Base-by-base conservation (phyloP, 306 rosid genomes). In the Acacia melanoxylon region DNA sequence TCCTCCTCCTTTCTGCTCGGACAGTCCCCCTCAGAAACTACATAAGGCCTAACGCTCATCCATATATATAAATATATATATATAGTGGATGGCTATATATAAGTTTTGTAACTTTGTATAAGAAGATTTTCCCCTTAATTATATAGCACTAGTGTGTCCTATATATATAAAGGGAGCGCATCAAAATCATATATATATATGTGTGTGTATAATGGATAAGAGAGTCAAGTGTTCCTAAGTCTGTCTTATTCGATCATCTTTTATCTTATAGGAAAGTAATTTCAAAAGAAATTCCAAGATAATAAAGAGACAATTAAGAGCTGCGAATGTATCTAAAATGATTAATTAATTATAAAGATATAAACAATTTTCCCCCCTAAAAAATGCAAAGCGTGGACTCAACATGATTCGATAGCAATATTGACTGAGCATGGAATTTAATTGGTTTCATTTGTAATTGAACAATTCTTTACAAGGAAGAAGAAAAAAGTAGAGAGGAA, bases 1-100 rank as follows among this genome's bases (percentile, higher is more conserved):
- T 94, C 92, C 89, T 62, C 90, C 31, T 85, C 93, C 20, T 94
- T 89, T 88, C 97, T 94, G 59, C 80, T 49, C 9, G 98, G 91
- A 56, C 65, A 88, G 24, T 82, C 97, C 56, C 97, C 86, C 68
- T 90, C 93, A 13, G 85, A 97, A 37, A 68, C 83, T 1, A 90
- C 82, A 62, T 62, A 63, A 63, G 69, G 16, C 66, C 25, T 15
- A 22, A 59, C 16, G 3, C n/a, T 27, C 19, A 4, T 25, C 37
- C 29, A 1, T 27, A 1, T 9, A 4, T 25, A 13, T 27, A 6
- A n/a, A n/a, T 37, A 54, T 8, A 52, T 52, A 54, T 17, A 8
- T 52, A 52, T 52, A 11, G 49, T 3, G 49, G 15, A 45, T 52
- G 59, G 8, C 59, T 25, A 59, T 22, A 62, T 61, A 27, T 14